Evolutionary conservation across 2,329 filamentous ascomycete species (phyloP).

Genomic region (Sclerotinia subarctica): DNA sequence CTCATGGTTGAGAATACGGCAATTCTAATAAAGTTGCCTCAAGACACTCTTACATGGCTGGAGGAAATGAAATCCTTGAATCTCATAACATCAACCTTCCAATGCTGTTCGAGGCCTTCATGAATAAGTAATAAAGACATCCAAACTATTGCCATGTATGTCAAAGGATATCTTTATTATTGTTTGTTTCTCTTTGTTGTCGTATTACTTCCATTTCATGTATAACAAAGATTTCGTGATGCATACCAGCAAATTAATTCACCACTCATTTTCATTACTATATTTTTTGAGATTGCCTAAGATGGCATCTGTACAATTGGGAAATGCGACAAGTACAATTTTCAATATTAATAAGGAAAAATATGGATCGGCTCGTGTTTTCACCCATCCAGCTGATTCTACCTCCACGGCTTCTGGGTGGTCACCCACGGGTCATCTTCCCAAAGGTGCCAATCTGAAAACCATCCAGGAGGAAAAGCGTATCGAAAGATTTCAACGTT

Average conservation of each 20-base stretch:
- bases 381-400: not conserved
- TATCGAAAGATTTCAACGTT: constrained; percentile 2
- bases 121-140: not conserved
- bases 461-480: not conserved
- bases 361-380: not conserved
- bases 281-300: not conserved
- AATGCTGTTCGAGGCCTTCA: not conserved
- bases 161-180: not conserved
- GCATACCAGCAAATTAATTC: not conserved
- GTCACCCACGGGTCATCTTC: constrained; percentile 9
- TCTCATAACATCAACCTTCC: not conserved
- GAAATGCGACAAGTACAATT: not conserved
- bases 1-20: not conserved
- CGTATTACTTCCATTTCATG: not conserved
- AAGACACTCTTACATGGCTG: not conserved
- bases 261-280: not conserved
- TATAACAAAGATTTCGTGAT: not conserved
- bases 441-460: not conserved
- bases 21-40: not conserved
- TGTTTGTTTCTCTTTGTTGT: constrained; percentile 3
- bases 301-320: not conserved
- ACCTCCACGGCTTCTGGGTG: not conserved
- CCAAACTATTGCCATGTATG: too few relatives aligned
- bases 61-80: not conserved
- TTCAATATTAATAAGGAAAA: not conserved